Percentiles rank a stretch among this genome's conserved stretches.
Conservation (phyloP, 2,329 filamentous ascomycete species). For the Colletotrichum sublineola region DNA sequence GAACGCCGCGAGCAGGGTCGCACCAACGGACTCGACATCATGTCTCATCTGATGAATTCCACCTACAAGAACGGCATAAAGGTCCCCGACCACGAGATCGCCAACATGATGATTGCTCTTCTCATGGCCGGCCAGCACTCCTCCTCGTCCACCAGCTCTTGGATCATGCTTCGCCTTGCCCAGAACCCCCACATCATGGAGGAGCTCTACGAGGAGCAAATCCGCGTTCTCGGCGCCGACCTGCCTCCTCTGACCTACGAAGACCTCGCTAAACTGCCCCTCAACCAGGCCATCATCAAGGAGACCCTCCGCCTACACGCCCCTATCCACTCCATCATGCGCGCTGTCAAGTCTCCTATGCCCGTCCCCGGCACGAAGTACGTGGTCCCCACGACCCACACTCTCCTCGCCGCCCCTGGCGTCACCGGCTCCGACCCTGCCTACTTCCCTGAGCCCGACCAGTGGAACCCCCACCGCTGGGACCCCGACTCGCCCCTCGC, state of each 20-base stretch:
- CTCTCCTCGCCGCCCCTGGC: slow-evolving; percentile 86
- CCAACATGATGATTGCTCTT: slow-evolving; percentile 94
- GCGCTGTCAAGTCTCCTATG: slow-evolving; percentile 91
- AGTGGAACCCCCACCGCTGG: slow-evolving; percentile 96
- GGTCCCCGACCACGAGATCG: slow-evolving; percentile 87
- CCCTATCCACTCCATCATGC: slow-evolving; percentile 95
- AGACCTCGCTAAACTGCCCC: slow-evolving; percentile 80
- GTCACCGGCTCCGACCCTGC: slow-evolving; percentile 79
- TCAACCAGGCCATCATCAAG: slow-evolving; percentile 88
- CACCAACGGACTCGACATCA: slow-evolving; percentile 79
- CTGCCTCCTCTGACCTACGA: slow-evolving; percentile 83
- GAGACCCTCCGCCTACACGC: slow-evolving; percentile 93
- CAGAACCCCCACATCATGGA: slow-evolving; percentile 82
- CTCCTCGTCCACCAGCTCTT: slow-evolving; percentile 85
- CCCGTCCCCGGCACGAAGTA: slow-evolving; percentile 85
- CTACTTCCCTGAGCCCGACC: slow-evolving; percentile 84
- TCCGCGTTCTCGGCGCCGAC: slow-evolving; percentile 77
- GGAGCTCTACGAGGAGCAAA: slow-evolving; percentile 87
- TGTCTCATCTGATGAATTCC: slow-evolving; percentile 90
- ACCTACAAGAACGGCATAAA: slow-evolving; percentile 84
- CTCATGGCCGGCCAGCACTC: slow-evolving; percentile 95
- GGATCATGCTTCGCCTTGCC: slow-evolving; percentile 87
- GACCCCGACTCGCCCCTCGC: slow-evolving; percentile 72
- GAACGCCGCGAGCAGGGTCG: slow-evolving; percentile 70
- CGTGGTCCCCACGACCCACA: slow-evolving; percentile 83